Conservation (phyloP, 2,329 filamentous ascomycete genomes). For the Beauveria sp. region DNA sequence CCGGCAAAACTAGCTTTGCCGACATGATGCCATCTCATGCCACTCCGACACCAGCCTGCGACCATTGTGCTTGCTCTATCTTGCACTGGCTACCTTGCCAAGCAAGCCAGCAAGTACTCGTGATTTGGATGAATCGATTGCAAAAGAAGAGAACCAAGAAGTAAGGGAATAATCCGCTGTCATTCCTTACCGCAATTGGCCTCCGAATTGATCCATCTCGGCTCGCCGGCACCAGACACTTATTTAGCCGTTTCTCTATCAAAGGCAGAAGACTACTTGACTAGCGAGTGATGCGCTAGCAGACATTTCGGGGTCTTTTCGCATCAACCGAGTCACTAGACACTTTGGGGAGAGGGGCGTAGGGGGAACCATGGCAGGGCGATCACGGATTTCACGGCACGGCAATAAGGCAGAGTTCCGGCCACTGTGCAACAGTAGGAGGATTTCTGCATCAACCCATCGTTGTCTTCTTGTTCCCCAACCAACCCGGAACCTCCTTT, state of each 20-base stretch:
- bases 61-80: too few species aligned
- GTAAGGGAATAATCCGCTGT: too few species aligned
- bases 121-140: too few species aligned
- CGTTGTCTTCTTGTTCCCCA: background rate
- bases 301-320: background rate
- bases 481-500: too few species aligned
- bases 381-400: slow-evolving; percentile 8
- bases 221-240: background rate
- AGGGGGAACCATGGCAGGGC: background rate
- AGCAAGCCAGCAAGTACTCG: background rate
- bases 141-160: too few species aligned
- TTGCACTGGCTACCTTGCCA: background rate
- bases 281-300: background rate
- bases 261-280: too few species aligned
- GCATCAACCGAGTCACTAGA: background rate
- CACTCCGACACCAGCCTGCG: background rate
- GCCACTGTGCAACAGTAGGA: background rate
- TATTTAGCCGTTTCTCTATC: background rate
- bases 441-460: background rate
- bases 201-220: background rate
- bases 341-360: background rate
- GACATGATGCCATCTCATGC: background rate
- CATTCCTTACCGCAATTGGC: too few species aligned
- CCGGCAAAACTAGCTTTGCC: background rate
- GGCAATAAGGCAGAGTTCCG: background rate